A percentile compares a stretch with the other conserved stretches of the same genome.
phyloP scores from a whole-genome alignment of 2,329 filamentous ascomycete genomes.

The Fusarium circinatum region DNA sequence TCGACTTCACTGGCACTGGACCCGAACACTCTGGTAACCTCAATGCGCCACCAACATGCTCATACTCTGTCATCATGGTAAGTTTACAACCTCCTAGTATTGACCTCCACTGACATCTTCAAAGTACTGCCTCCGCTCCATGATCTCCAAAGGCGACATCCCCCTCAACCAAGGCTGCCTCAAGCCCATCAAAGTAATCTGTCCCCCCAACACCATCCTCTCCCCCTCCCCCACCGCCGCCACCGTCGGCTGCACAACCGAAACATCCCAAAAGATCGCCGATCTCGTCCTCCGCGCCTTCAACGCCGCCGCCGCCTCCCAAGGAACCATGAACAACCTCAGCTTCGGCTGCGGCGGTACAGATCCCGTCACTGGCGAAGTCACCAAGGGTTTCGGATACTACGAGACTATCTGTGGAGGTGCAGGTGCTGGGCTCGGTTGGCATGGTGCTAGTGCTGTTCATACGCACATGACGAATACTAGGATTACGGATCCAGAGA shows the following conservation, averaged over 20 bases:
- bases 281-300: slow-evolving; percentile 83
- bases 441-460: slow-evolving; percentile 46
- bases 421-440: slow-evolving; percentile 44
- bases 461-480: slow-evolving; percentile 53
- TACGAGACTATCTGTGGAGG: slow-evolving; percentile 51
- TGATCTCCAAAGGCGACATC: slow-evolving; percentile 47
- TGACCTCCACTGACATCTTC: not conserved
- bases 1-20: slow-evolving; percentile 55
- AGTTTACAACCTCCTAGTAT: not conserved
- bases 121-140: slow-evolving; percentile 47
- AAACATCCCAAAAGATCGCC: slow-evolving; percentile 50
- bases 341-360: slow-evolving; percentile 76
- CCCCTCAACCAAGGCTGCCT: slow-evolving; percentile 62
- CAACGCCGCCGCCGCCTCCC: slow-evolving; percentile 76
- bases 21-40: slow-evolving; percentile 46
- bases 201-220: slow-evolving; percentile 47
- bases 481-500: slow-evolving; percentile 51
- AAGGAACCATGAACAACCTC: slow-evolving; percentile 84
- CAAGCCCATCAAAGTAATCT: slow-evolving; percentile 43
- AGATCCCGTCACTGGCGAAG: slow-evolving; percentile 38
- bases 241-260: slow-evolving; percentile 48
- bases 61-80: slow-evolving; percentile 47
- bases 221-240: slow-evolving; percentile 48
- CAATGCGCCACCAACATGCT: slow-evolving; percentile 44
- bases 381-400: slow-evolving; percentile 48